phyloP scores from a whole-genome alignment of 768 basidiomycete genomes.

The Candolleomyces efflorescens region DNA sequence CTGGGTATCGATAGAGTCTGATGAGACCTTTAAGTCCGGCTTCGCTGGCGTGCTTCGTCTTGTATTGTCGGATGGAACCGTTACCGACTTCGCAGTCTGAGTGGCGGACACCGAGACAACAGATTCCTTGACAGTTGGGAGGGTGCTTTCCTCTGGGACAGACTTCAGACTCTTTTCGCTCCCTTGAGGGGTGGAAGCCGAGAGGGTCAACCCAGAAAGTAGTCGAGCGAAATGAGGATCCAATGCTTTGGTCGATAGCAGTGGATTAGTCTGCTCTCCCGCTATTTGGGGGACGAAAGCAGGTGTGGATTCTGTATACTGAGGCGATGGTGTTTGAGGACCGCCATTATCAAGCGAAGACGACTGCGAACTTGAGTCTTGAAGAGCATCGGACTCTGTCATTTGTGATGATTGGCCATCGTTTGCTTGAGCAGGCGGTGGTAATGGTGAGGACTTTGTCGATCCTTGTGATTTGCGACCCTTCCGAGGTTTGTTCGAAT shows the following conservation, averaged over 20 bases:
- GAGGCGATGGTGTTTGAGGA: constrained; percentile 62
- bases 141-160: neutral
- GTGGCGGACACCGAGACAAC: neutral
- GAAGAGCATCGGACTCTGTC: constrained; percentile 30
- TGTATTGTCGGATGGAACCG: neutral
- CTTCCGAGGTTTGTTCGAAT: constrained; percentile 53
- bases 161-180: neutral
- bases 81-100: neutral
- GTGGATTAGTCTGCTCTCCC: constrained; percentile 21
- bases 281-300: constrained; percentile 28
- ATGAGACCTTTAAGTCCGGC: neutral
- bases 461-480: constrained; percentile 23
- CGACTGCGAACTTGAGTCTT: constrained; percentile 66
- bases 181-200: constrained; percentile 30
- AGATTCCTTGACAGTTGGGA: neutral
- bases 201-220: constrained; percentile 57
- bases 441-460: constrained; percentile 12
- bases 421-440: neutral
- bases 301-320: constrained; percentile 40
- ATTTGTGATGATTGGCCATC: constrained; percentile 6
- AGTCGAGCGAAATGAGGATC: constrained; percentile 73
- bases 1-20: neutral
- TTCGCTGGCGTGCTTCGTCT: too few species aligned
- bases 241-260: constrained; percentile 26
- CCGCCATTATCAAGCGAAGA: constrained; percentile 59